These are phyloP conservation scores for Claviceps sp. DNA, from an alignment of 2,329 filamentous ascomycete genomes.

Conservation along the genomic window DNA sequence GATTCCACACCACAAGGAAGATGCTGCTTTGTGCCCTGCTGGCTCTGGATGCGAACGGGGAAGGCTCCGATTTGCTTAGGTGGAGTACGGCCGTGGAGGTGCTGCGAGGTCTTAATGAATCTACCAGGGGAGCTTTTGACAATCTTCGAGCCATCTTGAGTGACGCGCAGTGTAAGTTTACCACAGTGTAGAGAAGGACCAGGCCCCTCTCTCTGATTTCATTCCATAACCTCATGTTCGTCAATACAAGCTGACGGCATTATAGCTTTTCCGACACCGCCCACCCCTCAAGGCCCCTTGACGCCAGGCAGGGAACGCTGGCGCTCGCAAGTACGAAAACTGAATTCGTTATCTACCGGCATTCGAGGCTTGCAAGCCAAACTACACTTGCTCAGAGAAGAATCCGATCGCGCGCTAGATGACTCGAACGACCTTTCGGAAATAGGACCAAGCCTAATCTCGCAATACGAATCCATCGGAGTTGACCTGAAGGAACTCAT, in stretches of 20 bases:
- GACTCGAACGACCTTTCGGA: slow-evolving; percentile 60
- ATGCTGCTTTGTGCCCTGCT: slow-evolving; percentile 81
- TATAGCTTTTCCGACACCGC: slow-evolving; percentile 37
- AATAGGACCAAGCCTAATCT: slow-evolving; percentile 64
- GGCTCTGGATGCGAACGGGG: slow-evolving; percentile 70
- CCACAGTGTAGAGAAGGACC: background rate
- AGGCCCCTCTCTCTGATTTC: background rate
- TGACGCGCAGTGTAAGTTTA: slow-evolving; percentile 62
- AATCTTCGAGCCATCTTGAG: slow-evolving; percentile 56
- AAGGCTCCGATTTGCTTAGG: slow-evolving; percentile 59
- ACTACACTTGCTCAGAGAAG: slow-evolving; percentile 79
- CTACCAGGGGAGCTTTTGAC: slow-evolving; percentile 48
- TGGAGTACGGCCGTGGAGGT: slow-evolving; percentile 71
- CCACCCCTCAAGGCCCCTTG: slow-evolving; percentile 45
- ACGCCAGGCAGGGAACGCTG: slow-evolving; percentile 72
- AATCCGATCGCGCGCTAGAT: slow-evolving; percentile 69
- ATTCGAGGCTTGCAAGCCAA: slow-evolving; percentile 91
- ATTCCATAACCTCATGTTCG: background rate
- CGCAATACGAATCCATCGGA: slow-evolving; percentile 91
- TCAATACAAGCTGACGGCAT: background rate
- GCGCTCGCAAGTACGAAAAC: slow-evolving; percentile 74
- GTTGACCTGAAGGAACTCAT: slow-evolving; percentile 69
- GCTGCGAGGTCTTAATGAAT: slow-evolving; percentile 50
- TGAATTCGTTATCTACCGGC: slow-evolving; percentile 77
- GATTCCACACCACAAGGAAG: slow-evolving; percentile 69